A percentile compares a stretch with the other conserved stretches of the same genome.
phyloP scores from a whole-genome alignment of 1,284 basidiomycete species.

The Grifola frondosa region DNA sequence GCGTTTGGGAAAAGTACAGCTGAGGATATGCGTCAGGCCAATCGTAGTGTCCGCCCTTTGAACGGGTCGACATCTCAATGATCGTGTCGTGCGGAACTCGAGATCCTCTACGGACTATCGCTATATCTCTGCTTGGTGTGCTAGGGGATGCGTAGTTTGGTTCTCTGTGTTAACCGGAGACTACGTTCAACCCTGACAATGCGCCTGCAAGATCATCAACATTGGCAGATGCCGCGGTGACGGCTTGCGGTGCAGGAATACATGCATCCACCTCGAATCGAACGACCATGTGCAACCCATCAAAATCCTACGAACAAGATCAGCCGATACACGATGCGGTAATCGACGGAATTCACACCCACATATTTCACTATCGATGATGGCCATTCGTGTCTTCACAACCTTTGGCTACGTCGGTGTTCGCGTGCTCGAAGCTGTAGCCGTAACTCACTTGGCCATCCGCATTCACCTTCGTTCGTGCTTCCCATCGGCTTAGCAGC shows the following conservation, averaged over 20 bases:
- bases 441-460: slow-evolving; percentile 14
- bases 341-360: slow-evolving; percentile 39
- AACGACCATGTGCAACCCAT: slow-evolving; percentile 31
- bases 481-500: slow-evolving; percentile 43
- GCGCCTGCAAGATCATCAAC: slow-evolving; percentile 16
- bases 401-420: neutral
- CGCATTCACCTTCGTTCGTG: slow-evolving; percentile 7
- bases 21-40: slow-evolving; percentile 49
- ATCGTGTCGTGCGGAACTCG: slow-evolving; percentile 42
- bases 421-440: slow-evolving; percentile 32
- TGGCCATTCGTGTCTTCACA: slow-evolving; percentile 8
- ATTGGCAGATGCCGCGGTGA: neutral
- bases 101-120: slow-evolving; percentile 35
- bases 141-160: neutral
- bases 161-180: slow-evolving; percentile 32
- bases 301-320: slow-evolving; percentile 28
- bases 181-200: slow-evolving; percentile 27
- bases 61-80: slow-evolving; percentile 49
- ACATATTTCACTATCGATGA: slow-evolving; percentile 15
- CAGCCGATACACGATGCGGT: slow-evolving; percentile 47
- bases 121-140: slow-evolving; percentile 2
- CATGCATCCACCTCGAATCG: slow-evolving; percentile 35
- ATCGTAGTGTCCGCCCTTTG: slow-evolving; percentile 33
- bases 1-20: slow-evolving; percentile 56
- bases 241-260: slow-evolving; percentile 2